A percentile compares a stretch with the other conserved stretches of the same genome.
Conservation (phyloP, 78 protist genomes). For the Dictyostelium capitatum region DNA sequence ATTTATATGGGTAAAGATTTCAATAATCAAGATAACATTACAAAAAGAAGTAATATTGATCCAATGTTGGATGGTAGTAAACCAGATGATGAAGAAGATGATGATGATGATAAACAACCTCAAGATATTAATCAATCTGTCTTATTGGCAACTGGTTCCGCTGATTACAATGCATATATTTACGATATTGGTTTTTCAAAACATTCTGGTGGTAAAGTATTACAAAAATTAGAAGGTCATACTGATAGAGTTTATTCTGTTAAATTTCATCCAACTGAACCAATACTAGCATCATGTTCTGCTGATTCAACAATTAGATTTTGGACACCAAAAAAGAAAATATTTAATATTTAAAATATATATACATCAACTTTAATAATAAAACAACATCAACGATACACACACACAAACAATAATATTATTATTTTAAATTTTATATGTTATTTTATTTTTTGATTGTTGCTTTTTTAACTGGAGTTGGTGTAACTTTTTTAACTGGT, state of each 20-base stretch:
- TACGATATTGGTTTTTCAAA: slow-evolving; percentile 67
- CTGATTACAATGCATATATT: slow-evolving; percentile 80
- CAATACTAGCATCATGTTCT: slow-evolving; percentile 84
- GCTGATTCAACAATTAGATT: slow-evolving; percentile 84
- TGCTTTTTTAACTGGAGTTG: not conserved
- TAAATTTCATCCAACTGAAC: slow-evolving; percentile 89
- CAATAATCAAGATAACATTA: not conserved
- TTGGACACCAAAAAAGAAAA: slow-evolving; percentile 82
- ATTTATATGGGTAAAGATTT: slow-evolving; percentile 71
- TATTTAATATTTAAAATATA: slow-evolving; percentile 32
- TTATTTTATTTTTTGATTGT: not conserved
- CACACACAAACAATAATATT: not conserved
- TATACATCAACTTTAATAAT: not conserved
- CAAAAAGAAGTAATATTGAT: slow-evolving; percentile 4
- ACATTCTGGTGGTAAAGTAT: slow-evolving; percentile 76
- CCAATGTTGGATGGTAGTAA: not conserved
- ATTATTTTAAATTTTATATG: too few species aligned
- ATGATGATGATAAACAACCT: slow-evolving; percentile 22
- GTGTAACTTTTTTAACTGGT: not conserved
- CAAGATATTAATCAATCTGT: slow-evolving; percentile 70
- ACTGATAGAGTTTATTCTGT: slow-evolving; percentile 88
- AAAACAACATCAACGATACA: not conserved
- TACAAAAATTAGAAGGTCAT: slow-evolving; percentile 89
- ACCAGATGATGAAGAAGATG: slow-evolving; percentile 23
- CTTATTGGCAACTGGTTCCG: slow-evolving; percentile 86